Evolutionary conservation across 2,329 filamentous ascomycete genomes (phyloP).

Genomic region (Periconia digitata): DNA sequence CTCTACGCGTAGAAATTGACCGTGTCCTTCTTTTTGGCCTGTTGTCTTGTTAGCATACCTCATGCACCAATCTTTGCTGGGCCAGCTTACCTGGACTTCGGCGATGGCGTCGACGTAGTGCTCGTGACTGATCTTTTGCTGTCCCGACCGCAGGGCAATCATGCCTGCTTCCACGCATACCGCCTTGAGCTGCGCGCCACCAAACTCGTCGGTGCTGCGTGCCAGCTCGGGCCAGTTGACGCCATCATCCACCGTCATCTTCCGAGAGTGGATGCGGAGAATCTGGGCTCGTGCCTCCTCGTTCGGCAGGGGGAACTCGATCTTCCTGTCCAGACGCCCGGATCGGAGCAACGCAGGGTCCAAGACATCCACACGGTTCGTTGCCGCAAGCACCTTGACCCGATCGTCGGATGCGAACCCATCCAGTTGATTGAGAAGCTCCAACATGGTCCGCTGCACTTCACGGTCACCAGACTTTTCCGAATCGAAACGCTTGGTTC

Average conservation of each 20-base stretch:
- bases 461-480: constrained; percentile 98
- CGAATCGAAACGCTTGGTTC: constrained; percentile 97
- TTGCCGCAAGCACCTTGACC: constrained; percentile 94
- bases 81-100: constrained; percentile 70
- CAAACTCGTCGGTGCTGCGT: constrained; percentile 96
- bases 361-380: constrained; percentile 90
- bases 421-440: constrained; percentile 96
- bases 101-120: constrained; percentile 98
- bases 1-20: constrained; percentile 48
- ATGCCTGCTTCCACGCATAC: constrained; percentile 99
- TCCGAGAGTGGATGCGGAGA: constrained; percentile 93
- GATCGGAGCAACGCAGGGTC: constrained; percentile 90
- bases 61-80: neutral
- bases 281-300: constrained; percentile 98
- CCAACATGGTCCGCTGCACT: constrained; percentile 98
- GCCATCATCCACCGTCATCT: constrained; percentile 92
- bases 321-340: constrained; percentile 92
- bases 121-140: constrained; percentile 96
- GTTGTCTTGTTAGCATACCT: constrained; percentile 9
- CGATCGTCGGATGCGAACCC: constrained; percentile 96
- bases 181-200: constrained; percentile 95
- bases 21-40: constrained; percentile 84
- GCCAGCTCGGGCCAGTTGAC: constrained; percentile 97
- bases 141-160: constrained; percentile 92
- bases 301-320: constrained; percentile 96